phyloP scores from a whole-genome alignment of 257 asterid species.

The Marsdenia floribunda region DNA sequence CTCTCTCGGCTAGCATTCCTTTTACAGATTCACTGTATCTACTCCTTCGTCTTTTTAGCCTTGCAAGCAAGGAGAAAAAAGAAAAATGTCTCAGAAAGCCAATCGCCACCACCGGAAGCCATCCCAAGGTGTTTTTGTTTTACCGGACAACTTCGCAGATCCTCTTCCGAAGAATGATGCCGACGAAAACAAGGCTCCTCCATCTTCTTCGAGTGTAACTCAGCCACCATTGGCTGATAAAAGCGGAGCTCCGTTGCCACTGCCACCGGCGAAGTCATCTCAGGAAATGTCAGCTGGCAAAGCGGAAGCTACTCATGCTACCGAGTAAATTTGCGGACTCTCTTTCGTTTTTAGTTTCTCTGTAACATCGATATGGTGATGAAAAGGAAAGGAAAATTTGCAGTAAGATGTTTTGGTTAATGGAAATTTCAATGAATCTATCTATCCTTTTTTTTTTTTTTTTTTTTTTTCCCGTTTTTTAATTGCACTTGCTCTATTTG shows the following conservation, averaged over 20 bases:
- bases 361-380: not conserved
- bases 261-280: conserved; percentile 45
- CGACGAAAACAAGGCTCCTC: conserved; percentile 18
- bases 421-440: conserved; percentile 3
- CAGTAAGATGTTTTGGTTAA: not conserved
- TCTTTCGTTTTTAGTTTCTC: not conserved
- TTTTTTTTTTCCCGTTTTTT: not conserved
- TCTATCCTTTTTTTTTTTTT: not conserved
- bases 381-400: not conserved
- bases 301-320: conserved; percentile 14
- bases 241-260: conserved; percentile 36
- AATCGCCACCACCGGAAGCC: conserved; percentile 75
- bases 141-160: conserved; percentile 55
- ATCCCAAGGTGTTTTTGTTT: conserved; percentile 55
- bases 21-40: conserved; percentile 16
- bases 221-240: conserved; percentile 27
- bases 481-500: not conserved
- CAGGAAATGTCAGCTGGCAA: conserved; percentile 32
- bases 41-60: not conserved
- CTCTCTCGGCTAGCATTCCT: not conserved
- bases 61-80: too few relatives aligned
- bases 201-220: conserved; percentile 17
- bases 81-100: conserved; percentile 49
- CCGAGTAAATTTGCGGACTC: not conserved
- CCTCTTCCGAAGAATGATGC: conserved; percentile 37